Evolutionary conservation across 2,329 filamentous ascomycete species (phyloP), one percentile per base, ranked within the genome.

Genomic region (Fulvia fulva): DNA sequence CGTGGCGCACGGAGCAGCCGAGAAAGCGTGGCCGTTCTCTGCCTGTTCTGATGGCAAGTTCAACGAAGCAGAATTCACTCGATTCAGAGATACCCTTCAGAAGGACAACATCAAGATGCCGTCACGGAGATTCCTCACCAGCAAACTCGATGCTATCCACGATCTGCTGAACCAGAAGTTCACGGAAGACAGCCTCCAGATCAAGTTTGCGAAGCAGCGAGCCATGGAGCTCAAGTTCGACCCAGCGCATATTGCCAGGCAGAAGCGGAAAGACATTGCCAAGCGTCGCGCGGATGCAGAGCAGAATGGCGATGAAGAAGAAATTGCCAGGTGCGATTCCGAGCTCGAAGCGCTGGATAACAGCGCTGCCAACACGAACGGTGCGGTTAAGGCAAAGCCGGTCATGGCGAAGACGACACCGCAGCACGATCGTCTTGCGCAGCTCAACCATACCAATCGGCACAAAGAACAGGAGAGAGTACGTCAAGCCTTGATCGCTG

Each of bases 21-120:
- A 91, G 70, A 88, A 88, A 71, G 86, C 92, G 34, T 97, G 91
- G 76, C 91, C 92, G 4, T 97, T 97, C 74, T 87, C 94, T 61
- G 87, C 88, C 62, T 92, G 93, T 71, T 97, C 94, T 0, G 92
- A 96, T 72, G 85, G 87, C 51, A 80, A 82, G 44, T 89, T 97
- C 69, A 90, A 88, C 9, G 63, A 94, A 83, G 77, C 81, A 53
- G 94, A 99, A 72, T 89, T 90, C 75, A 86, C 87, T 58, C 87
- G 90, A 25, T 97, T 91, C 75, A 87, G 89, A 66, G 83, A 87
- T 58, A 87, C 86, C 8, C 87, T 92, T 71, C 78, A 83, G 22
- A 84, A 87, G 28, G 90, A 95, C 54, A 84, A 84, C 61, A 80
- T 91, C 55, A 81, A 86, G 53, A 74, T 94, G 22, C 90, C 93